Percentiles rank a stretch among this genome's conserved stretches.
Evolutionary conservation across 116 monocot species (phyloP).

Genomic region (Cymodocea nodosa): DNA sequence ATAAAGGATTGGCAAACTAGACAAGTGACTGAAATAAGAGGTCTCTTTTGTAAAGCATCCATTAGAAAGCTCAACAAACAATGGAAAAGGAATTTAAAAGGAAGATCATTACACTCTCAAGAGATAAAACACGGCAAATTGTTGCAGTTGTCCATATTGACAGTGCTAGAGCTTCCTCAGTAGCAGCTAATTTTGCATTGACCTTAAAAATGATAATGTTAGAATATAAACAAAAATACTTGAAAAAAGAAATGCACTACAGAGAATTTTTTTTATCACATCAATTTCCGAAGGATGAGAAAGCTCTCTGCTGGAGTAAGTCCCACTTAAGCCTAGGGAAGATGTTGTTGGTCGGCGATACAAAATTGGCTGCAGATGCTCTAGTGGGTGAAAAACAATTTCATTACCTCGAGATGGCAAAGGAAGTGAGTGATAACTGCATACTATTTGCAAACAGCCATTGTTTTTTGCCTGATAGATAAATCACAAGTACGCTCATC

Average conservation of each 20-base stretch:
- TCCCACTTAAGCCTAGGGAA: conserved; percentile 27
- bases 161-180: conserved; percentile 87
- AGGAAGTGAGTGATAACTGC: conserved; percentile 75
- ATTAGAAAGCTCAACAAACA: too few relatives aligned
- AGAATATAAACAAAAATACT: neutral
- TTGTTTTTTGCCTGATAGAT: conserved; percentile 56
- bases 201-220: conserved; percentile 32
- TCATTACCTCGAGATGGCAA: conserved; percentile 63
- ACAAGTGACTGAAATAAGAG: too few relatives aligned
- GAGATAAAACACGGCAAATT: conserved; percentile 73
- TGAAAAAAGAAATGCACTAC: neutral
- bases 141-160: conserved; percentile 87
- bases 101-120: conserved; percentile 60
- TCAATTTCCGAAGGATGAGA: conserved; percentile 30
- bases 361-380: conserved; percentile 82
- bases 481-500: neutral
- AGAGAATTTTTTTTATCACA: conserved; percentile 30
- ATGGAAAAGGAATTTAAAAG: too few relatives aligned
- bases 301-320: conserved; percentile 19
- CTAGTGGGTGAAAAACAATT: conserved; percentile 76
- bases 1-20: too few relatives aligned
- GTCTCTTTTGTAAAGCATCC: too few relatives aligned
- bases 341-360: conserved; percentile 45
- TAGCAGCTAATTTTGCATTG: conserved; percentile 65
- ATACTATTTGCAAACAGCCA: conserved; percentile 76